Evolutionary conservation across 106 monocot genomes (phyloP), one percentile per base, ranked within the genome.

Genomic region (Xerophyta viscosa): DNA sequence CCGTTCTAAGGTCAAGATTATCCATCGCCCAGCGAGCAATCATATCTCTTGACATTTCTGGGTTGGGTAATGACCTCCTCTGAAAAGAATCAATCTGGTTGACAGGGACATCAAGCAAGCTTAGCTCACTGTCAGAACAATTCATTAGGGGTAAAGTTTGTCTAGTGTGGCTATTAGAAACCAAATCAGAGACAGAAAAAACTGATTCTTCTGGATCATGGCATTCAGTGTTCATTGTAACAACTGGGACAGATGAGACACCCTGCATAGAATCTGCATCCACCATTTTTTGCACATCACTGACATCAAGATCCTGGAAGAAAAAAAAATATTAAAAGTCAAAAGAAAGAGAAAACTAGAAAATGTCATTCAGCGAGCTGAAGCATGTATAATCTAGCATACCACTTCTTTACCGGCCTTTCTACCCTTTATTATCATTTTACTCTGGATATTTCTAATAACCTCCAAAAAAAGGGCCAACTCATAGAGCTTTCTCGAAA

Each of bases 401-500:
- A 88, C 84, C 72, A 59, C 31, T 65, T 25, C 56, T 27, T 69
- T 55, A 60, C 46, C 60, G 23, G 52, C 47, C 52, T 44, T 76
- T 54, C 60, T 78, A 61, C 48, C 29, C 65, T 81, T 82, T 66
- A 68, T 49, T 62, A 29, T 56, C 36, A 76, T 19, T 28, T 64
- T 63, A 39, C 57, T 57, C 57, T 86, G 79, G 41, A 98, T 43
- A 72, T 86, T 79, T 83, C 96, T 81, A 50, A 98, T 90, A 52
- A 86, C 77, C 66, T 90, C 85, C 74, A 98, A 66, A 56, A 82
- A 82, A 56, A 46, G 68, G 56, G 86, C 44, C 90, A 98, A 89
- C 71, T 90, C 96, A 58, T 23, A 36, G 23, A 89, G 75, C 60
- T 64, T 90, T 72, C 55, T 68, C 37, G 66, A 68, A 70, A 70